Evolutionary conservation across 441 rosid species (phyloP), one percentile per base, ranked within the genome.

Genomic region (Breynia disticha): DNA sequence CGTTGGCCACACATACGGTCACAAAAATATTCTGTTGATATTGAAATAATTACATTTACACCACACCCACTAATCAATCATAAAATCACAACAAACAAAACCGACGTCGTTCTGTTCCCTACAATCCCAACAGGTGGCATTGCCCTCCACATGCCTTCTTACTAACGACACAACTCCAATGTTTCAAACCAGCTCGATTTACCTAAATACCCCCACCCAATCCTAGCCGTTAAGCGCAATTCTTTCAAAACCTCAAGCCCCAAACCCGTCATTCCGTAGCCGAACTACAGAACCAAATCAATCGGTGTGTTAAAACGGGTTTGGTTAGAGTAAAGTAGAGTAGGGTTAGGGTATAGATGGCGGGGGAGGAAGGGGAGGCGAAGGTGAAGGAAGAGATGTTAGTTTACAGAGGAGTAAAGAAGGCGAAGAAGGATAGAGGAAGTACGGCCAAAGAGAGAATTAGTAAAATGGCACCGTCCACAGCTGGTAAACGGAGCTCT

Each of bases 181-280:
- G 48, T 65, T 69, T 65, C 54, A 58, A 64, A 71, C 13, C 19
- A 4, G 0, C 0, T 0, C 0, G 37, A 69, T 54, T 72, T 63
- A 82, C 84, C 7, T 5, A 48, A 50, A 0, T 57, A 60, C 68
- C 87, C 84, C 71, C 59, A 1, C 0, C 37, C 60, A 56, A 28
- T 68, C 73, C 83, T 85, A 88, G 95, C 96, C 96, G 96, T 88
- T 88, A 69, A n/a, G n/a, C n/a, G n/a, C n/a, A n/a, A n/a, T n/a
- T n/a, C n/a, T n/a, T n/a, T n/a, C n/a, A n/a, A n/a, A n/a, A n/a
- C n/a, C n/a, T n/a, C n/a, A n/a, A n/a, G n/a, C n/a, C n/a, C n/a
- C n/a, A n/a, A n/a, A n/a, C n/a, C 37, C 64, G 89, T 79, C 66
- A 70, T 60, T 68, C 17, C 14, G 0, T 4, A 0, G 39, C 0